Percentiles rank a stretch among this genome's conserved stretches.
Evolutionary conservation across 176 grass and related monocot species (phyloP).

Genomic region (Sorghum bicolor): DNA sequence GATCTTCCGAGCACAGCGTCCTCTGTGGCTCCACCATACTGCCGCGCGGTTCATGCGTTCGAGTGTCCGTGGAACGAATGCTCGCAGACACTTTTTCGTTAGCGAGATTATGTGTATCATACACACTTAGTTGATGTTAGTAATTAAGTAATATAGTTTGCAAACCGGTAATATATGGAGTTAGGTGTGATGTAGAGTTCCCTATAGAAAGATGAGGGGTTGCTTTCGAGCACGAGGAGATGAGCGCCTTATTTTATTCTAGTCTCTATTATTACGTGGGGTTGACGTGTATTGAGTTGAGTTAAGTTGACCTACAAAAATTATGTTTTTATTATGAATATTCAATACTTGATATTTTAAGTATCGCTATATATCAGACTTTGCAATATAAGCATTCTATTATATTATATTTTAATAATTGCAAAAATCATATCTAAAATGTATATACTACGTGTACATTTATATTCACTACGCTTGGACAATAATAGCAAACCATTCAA

Average conservation of each 20-base stretch:
- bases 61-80: not conserved
- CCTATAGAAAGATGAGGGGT: not conserved
- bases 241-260: not conserved
- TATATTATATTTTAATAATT: not conserved
- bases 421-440: not conserved
- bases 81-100: not conserved
- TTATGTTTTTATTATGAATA: not conserved
- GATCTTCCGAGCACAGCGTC: not conserved
- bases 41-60: not conserved
- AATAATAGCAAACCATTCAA: not conserved
- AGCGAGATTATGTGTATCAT: not conserved
- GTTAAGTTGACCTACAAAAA: not conserved
- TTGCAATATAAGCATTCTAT: not conserved
- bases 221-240: not conserved
- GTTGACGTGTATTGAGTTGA: not conserved
- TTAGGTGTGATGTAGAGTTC: not conserved
- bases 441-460: no score
- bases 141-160: not conserved
- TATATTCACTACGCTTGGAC: not conserved
- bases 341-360: not conserved
- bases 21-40: not conserved
- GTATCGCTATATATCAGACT: not conserved
- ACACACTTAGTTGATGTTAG: not conserved
- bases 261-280: not conserved
- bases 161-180: not conserved